Evolutionary conservation across 2,329 filamentous ascomycete genomes (phyloP).

Genomic region (Phialophora chinensis): DNA sequence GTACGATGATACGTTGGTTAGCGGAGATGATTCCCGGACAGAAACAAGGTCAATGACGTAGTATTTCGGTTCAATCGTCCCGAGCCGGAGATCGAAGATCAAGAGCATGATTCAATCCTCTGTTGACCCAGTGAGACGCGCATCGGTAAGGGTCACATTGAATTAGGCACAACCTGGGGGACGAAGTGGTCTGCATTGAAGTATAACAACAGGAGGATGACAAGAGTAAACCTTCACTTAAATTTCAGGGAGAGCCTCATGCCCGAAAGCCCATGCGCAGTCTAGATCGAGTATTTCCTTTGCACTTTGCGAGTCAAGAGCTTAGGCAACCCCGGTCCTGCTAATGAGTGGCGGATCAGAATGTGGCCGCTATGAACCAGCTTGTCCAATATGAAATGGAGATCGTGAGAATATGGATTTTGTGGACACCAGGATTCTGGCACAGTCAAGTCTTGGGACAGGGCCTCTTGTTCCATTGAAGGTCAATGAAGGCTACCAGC

Average conservation of each 20-base stretch:
- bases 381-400: neutral
- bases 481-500: no score
- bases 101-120: no score
- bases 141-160: no score
- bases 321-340: neutral
- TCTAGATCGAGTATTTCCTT: neutral
- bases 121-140: no score
- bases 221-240: neutral
- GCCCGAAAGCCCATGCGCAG: neutral
- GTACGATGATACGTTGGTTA: neutral
- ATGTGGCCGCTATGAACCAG: neutral
- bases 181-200: neutral
- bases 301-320: neutral
- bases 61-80: neutral
- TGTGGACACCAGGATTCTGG: no score
- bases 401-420: neutral
- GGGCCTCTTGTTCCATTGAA: no score
- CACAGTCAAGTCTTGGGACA: no score
- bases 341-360: neutral
- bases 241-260: neutral
- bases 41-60: neutral
- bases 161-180: neutral
- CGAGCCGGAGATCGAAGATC: no score
- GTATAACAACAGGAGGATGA: neutral
- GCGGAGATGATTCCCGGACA: neutral